A percentile compares a stretch with the other conserved stretches of the same genome.
Evolutionary conservation across 2,329 filamentous ascomycete species (phyloP).

Genomic region (Setomelanomma holmii): DNA sequence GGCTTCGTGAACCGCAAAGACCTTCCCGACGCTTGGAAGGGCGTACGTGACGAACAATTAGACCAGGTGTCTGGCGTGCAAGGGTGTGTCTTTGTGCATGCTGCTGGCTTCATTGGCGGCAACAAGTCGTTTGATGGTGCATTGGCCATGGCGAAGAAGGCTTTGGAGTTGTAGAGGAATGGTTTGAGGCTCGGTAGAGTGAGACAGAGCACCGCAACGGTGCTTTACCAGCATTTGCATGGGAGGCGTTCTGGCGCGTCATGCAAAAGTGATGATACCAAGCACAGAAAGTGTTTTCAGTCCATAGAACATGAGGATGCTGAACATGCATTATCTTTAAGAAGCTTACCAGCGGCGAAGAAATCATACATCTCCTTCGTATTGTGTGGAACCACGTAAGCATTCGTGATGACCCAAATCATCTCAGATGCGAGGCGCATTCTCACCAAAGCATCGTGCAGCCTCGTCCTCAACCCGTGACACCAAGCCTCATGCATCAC

Average conservation of each 20-base stretch:
- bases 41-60: conserved; percentile 84
- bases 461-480: background rate
- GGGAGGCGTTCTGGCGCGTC: conserved; percentile 36
- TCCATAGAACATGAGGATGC: conserved; percentile 7
- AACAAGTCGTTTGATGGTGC: conserved; percentile 91
- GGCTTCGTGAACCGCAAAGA: conserved; percentile 93
- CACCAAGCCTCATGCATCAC: too few relatives aligned
- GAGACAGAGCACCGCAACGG: background rate
- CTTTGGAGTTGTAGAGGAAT: conserved; percentile 58
- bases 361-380: too few relatives aligned
- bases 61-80: conserved; percentile 72
- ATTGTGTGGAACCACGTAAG: too few relatives aligned
- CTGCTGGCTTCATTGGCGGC: conserved; percentile 93
- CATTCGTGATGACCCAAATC: too few relatives aligned
- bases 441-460: too few relatives aligned
- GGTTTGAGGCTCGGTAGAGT: too few relatives aligned
- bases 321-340: too few relatives aligned
- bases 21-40: conserved; percentile 89
- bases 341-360: too few relatives aligned
- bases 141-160: conserved; percentile 82
- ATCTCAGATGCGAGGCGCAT: too few relatives aligned
- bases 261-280: conserved; percentile 36
- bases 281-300: conserved; percentile 22
- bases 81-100: conserved; percentile 91
- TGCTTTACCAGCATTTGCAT: conserved; percentile 32